Conservation (phyloP, 2,329 filamentous ascomycete genomes). For the Clonostachys solani region DNA sequence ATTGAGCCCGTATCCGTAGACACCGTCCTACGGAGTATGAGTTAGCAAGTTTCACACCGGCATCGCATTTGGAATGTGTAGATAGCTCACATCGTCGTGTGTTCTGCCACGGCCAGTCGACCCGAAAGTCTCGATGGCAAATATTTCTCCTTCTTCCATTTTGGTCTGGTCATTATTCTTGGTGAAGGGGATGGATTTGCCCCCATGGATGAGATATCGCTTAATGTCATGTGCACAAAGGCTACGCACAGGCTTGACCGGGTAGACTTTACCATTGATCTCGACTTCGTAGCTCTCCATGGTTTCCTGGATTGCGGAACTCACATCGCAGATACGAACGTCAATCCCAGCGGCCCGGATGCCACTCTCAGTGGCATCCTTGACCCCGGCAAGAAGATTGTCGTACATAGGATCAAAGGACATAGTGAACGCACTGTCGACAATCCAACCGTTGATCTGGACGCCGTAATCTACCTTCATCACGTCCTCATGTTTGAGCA, state of each 20-base stretch:
- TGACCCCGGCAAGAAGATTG: constrained; percentile 65
- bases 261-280: constrained; percentile 70
- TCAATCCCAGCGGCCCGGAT: constrained; percentile 74
- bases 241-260: constrained; percentile 77
- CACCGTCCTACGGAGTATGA: constrained; percentile 26
- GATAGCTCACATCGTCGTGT: constrained; percentile 61
- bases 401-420: constrained; percentile 70
- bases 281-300: constrained; percentile 92
- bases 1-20: constrained; percentile 47
- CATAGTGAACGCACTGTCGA: constrained; percentile 74
- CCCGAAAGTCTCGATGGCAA: constrained; percentile 91
- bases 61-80: too few species aligned
- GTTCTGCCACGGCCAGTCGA: constrained; percentile 82
- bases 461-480: constrained; percentile 77
- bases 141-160: constrained; percentile 93
- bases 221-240: constrained; percentile 83
- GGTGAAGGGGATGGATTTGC: constrained; percentile 85
- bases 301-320: constrained; percentile 75
- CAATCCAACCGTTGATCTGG: constrained; percentile 71
- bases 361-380: constrained; percentile 76
- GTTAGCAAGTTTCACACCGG: too few species aligned
- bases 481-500: constrained; percentile 66
- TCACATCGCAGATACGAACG: constrained; percentile 78
- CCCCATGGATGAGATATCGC: constrained; percentile 81
- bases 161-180: constrained; percentile 80